Conservation (phyloP, 352 stramenopile species). For the Phytophthora cactorum region DNA sequence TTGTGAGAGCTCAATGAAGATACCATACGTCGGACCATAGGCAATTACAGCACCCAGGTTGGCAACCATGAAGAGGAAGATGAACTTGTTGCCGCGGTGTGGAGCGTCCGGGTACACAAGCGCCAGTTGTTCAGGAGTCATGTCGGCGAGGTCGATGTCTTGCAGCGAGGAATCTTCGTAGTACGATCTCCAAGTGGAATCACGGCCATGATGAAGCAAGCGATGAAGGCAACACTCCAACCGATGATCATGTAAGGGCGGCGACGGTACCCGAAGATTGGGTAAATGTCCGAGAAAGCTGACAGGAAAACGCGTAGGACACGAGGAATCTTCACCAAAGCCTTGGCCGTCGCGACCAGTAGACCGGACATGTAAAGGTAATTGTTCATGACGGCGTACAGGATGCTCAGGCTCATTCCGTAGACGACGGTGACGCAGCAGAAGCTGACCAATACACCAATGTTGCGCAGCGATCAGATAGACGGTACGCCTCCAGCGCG, state of each 20-base stretch:
- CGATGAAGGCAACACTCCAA: background rate
- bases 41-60: constrained; percentile 13
- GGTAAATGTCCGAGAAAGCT: background rate
- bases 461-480: constrained; percentile 18
- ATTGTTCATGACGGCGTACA: constrained; percentile 35
- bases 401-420: constrained; percentile 25
- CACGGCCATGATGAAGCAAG: constrained; percentile 43
- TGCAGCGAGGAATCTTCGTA: constrained; percentile 36
- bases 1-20: constrained; percentile 27
- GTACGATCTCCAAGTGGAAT: constrained; percentile 50
- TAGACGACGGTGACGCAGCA: constrained; percentile 41
- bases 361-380: constrained; percentile 29
- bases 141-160: constrained; percentile 30
- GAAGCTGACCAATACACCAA: constrained; percentile 44
- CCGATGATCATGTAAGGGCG: background rate
- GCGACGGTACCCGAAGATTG: background rate
- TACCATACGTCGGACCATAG: constrained; percentile 18
- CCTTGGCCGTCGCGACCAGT: constrained; percentile 20
- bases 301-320: background rate
- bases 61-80: constrained; percentile 13
- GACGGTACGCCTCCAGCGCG: background rate
- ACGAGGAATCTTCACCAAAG: background rate
- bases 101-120: constrained; percentile 44
- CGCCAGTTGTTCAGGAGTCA: constrained; percentile 38
- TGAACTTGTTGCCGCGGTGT: constrained; percentile 27